These are phyloP conservation scores for Podospora appendiculata DNA, from an alignment of 495 filamentous ascomycete species.

Conservation along the genomic window DNA sequence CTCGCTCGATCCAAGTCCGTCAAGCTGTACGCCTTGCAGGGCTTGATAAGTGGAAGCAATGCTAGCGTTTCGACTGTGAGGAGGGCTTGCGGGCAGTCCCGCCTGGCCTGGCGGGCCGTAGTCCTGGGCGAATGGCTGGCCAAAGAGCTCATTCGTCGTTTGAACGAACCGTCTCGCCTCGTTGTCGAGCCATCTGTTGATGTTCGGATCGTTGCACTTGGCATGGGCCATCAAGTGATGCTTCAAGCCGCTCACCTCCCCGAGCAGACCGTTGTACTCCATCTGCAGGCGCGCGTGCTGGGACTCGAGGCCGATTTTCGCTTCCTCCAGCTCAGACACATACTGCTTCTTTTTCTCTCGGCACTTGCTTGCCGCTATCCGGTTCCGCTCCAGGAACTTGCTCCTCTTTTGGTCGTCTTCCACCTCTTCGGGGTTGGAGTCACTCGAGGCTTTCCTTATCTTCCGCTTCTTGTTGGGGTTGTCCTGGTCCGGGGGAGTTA, in stretches of 20 bases:
- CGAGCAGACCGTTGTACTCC: constrained; percentile 30
- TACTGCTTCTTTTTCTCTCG: constrained; percentile 80
- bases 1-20: constrained; percentile 6
- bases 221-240: constrained; percentile 52
- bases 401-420: constrained; percentile 25
- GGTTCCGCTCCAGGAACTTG: constrained; percentile 69
- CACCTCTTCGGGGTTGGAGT: constrained; percentile 1
- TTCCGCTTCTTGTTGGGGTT: constrained; percentile 11
- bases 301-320: constrained; percentile 30
- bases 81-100: constrained; percentile 1
- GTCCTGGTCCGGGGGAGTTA: constrained; percentile 17
- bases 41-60: constrained; percentile 15
- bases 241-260: constrained; percentile 47
- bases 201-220: constrained; percentile 47
- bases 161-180: constrained; percentile 34
- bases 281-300: constrained; percentile 26
- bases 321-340: constrained; percentile 51
- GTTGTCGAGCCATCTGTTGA: constrained; percentile 38
- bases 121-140: constrained; percentile 16
- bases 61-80: constrained; percentile 15
- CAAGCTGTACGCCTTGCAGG: constrained; percentile 9
- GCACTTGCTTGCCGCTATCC: constrained; percentile 79
- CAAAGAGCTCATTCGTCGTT: constrained; percentile 22
- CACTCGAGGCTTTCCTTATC: constrained; percentile 8
- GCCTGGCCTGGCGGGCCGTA: constrained; percentile 4